Evolutionary conservation across 192 early-diverging fungal genomes (phyloP), one percentile per base, ranked within the genome.

Genomic region (Coemansia sp.): DNA sequence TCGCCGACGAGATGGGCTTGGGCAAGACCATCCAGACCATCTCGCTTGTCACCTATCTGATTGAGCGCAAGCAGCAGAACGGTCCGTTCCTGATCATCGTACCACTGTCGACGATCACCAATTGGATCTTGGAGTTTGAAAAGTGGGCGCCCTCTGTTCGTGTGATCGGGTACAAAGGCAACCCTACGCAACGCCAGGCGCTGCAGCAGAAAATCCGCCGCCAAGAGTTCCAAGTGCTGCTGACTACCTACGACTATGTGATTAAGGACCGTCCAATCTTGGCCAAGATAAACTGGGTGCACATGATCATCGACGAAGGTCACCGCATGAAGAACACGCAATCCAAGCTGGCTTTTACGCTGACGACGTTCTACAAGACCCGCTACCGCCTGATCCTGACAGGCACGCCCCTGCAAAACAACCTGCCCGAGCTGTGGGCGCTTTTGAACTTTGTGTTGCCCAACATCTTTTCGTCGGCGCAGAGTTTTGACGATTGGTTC

Each of bases 401-500:
- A 0, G 98, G 97, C 63, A 99, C 98, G 13, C 98, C 98, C n/a
- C 79, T 99, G 65, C 97, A 95, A 88, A 99, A 99, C 87, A 98
- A 99, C 71, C 85, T 99, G 12, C 95, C 95, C 3, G 97, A 99
- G 74, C 76, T 99, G 73, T 98, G 97, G 97, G 92, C 95, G 4
- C 71, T 99, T 61, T 85, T 99, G 22, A 99, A 98, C 74, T 98
- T 99, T 85, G 89, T 98, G 38, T 77, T 98, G 43, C 98, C 98
- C 15, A 93, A 90, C 58, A 95, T 99, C 47, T 99, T 99, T 84
- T 94, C 97, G 73, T 95, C 93, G 70, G 94, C 94, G 1, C 93
- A 98, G 76, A 93, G 90, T 44, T 99, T 99, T 84, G 98, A 98
- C 75, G 97, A 99, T 72, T 99, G 97, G 97, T 99, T 99, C 89